A percentile compares a stretch with the other conserved stretches of the same genome.
These are phyloP conservation scores for Picochlorum sp. DNA, from an alignment of 139 green algal genomes.

Conservation along the genomic window DNA sequence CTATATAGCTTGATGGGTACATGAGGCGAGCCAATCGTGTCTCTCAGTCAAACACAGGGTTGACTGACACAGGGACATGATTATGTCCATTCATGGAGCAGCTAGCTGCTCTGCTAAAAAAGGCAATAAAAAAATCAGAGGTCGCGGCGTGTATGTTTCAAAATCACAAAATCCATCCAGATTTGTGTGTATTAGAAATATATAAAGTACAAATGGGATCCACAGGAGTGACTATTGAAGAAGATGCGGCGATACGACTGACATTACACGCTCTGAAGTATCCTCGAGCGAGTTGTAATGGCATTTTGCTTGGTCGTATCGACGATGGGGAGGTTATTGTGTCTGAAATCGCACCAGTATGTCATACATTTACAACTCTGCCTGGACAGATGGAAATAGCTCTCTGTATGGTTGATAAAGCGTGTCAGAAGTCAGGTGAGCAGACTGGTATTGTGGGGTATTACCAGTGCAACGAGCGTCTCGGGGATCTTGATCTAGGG, in stretches of 20 bases:
- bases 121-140: too few species aligned
- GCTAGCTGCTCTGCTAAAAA: too few species aligned
- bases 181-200: too few species aligned
- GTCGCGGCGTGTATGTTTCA: too few species aligned
- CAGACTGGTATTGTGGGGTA: conserved; percentile 56
- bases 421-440: conserved; percentile 11
- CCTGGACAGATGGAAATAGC: conserved; percentile 49
- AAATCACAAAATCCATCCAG: too few species aligned
- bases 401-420: conserved; percentile 36
- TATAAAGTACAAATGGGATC: too few species aligned
- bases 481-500: conserved; percentile 46
- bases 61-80: too few species aligned
- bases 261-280: neutral
- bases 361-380: conserved; percentile 48
- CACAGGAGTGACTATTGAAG: neutral
- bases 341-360: conserved; percentile 38
- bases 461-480: conserved; percentile 62
- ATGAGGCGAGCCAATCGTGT: too few species aligned
- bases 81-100: too few species aligned
- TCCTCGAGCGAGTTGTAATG: neutral
- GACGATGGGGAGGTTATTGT: too few species aligned
- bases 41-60: too few species aligned
- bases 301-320: neutral
- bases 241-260: neutral
- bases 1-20: too few species aligned